These are phyloP conservation scores for Yamadazyma ubonensis DNA, from an alignment of 805 yeast species.

Conservation along the genomic window DNA sequence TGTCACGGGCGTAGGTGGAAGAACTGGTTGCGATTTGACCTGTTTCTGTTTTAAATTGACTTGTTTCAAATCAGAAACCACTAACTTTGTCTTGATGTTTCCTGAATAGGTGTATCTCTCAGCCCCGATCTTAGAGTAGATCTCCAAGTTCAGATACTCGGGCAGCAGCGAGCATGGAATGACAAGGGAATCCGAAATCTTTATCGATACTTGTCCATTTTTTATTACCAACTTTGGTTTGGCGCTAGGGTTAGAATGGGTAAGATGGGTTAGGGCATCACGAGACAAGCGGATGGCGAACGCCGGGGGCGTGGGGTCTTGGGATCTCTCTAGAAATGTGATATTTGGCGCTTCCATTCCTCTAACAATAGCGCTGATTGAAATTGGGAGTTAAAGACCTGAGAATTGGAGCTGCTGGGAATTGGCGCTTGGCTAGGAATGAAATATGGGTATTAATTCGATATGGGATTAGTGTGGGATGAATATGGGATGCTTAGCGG, in stretches of 20 bases:
- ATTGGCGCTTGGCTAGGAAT: too few species aligned
- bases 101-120: conserved; percentile 25
- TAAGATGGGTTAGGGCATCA: conserved; percentile 27
- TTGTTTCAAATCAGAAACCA: conserved; percentile 1
- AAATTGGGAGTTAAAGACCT: too few species aligned
- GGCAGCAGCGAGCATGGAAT: conserved; percentile 35
- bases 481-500: too few species aligned
- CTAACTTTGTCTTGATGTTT: conserved; percentile 19
- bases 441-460: too few species aligned
- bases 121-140: conserved; percentile 21
- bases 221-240: conserved; percentile 36
- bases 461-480: too few species aligned
- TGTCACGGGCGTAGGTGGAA: neutral
- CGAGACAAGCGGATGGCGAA: conserved; percentile 23
- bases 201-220: conserved; percentile 34
- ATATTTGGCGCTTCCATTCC: too few species aligned
- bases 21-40: neutral
- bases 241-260: conserved; percentile 14
- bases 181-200: conserved; percentile 23
- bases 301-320: conserved; percentile 5
- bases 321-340: too few species aligned
- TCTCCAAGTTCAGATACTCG: conserved; percentile 37
- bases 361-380: too few species aligned
- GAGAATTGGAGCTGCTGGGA: too few species aligned
- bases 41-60: neutral